Evolutionary conservation across 352 stramenopile species (phyloP).

Genomic region (Hyaloperonospora brassicae): DNA sequence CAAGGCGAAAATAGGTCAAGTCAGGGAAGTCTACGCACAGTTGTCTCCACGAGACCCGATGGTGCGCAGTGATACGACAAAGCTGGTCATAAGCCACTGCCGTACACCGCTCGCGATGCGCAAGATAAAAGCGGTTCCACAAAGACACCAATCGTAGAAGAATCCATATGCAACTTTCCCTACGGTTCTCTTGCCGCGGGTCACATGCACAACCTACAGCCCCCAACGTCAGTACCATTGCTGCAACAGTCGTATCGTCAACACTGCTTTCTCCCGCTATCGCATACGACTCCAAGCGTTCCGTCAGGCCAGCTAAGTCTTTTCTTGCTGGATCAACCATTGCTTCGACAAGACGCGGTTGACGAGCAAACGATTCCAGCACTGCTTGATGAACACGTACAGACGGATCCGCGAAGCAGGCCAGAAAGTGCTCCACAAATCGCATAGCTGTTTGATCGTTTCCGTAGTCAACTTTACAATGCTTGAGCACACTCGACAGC

Average conservation of each 20-base stretch:
- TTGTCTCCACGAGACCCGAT: conserved; percentile 44
- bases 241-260: conserved; percentile 16
- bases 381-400: conserved; percentile 17
- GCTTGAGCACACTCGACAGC: conserved; percentile 32
- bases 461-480: conserved; percentile 32
- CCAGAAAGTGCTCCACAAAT: conserved; percentile 31
- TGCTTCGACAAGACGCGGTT: conserved; percentile 24
- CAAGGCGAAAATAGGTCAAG: conserved; percentile 40
- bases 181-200: conserved; percentile 20
- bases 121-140: conserved; percentile 40
- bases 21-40: conserved; percentile 51
- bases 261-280: conserved; percentile 28
- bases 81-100: conserved; percentile 41
- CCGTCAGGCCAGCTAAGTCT: conserved; percentile 24
- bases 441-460: conserved; percentile 16
- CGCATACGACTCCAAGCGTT: conserved; percentile 29
- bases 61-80: conserved; percentile 33
- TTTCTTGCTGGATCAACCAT: conserved; percentile 29
- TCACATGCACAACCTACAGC: conserved; percentile 39
- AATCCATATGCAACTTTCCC: conserved; percentile 41
- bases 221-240: conserved; percentile 27
- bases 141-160: conserved; percentile 41
- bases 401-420: conserved; percentile 19
- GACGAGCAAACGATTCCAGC: conserved; percentile 15
- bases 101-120: conserved; percentile 19